Base-by-base conservation (phyloP, 441 rosid genomes). In the Brassica hybrid region DNA sequence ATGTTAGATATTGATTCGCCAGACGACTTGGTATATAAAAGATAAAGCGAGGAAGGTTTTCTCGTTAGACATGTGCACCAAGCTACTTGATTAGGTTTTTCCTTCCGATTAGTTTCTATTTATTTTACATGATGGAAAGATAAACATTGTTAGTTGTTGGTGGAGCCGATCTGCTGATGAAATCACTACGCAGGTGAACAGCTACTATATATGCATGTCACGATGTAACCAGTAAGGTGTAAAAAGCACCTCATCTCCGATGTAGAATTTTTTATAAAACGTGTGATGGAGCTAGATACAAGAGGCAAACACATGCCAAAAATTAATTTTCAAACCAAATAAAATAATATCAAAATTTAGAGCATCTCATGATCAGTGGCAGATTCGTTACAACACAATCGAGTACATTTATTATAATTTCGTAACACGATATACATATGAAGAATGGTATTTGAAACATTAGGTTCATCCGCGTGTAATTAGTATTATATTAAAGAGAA, bases 391-490 rank as follows among this genome's bases (percentile, higher is more conserved):
- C 48, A 63, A 54, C 4, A 25, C 14, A 27, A 13, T 12, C 14
- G 23, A 25, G 4, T 19, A 71, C 41, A 65, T 71, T n/a, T 43
- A 3, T 13, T 63, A 56, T 65, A 25, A 13, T 64, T 56, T n/a
- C 36, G 14, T 56, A 41, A 64, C 65, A 69, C n/a, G 2, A 71
- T 43, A 19, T 62, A 63, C 74, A 69, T 54, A 17, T n/a, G 12
- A 10, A 25, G 45, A 77, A 71, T 32, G 72, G 60, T 30, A 45
- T 12, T 2, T 59, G 18, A 65, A 19, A 72, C 36, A 71, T 60
- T 41, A 4, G 67, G 23, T 32, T 32, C 72, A 30, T 25, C 57
- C 62, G 13, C 13, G 36, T 27, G 17, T 41, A 65, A 16, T 13
- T 14, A 9, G 10, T 23, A 54, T 11, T 59, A 45, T 11, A 32